Conservation (phyloP, 176 grass and related monocot genomes). For the Melocanna baccifera region DNA sequence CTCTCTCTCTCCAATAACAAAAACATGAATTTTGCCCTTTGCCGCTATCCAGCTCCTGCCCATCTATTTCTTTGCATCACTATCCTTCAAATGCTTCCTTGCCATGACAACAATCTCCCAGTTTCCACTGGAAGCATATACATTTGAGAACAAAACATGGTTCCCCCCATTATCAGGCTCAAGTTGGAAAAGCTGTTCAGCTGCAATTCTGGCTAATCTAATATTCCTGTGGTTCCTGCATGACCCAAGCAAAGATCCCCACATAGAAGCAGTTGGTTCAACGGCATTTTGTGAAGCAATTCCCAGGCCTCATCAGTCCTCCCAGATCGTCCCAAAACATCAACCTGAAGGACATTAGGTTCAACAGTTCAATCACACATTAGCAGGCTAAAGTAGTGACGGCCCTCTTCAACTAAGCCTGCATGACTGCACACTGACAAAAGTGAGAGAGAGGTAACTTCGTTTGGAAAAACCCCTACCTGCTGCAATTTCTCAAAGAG, state of each 20-base stretch:
- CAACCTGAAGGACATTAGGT: constrained; percentile 65
- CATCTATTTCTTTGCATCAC: constrained; percentile 52
- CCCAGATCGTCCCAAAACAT: constrained; percentile 60
- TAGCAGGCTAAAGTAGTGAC: constrained; percentile 46
- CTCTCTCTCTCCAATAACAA: constrained; percentile 36
- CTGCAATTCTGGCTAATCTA: constrained; percentile 50
- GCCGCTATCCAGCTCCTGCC: constrained; percentile 64
- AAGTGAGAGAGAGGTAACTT: constrained; percentile 58
- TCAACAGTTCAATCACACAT: constrained; percentile 40
- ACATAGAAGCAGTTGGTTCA: constrained; percentile 42
- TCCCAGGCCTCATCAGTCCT: constrained; percentile 55
- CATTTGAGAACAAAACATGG: constrained; percentile 65
- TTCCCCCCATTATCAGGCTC: constrained; percentile 66
- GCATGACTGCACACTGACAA: constrained; percentile 53
- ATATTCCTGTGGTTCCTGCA: constrained; percentile 48
- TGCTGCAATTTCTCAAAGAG: constrained; percentile 81
- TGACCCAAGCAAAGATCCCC: constrained; percentile 67
- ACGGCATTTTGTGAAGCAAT: constrained; percentile 48
- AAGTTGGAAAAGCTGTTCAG: constrained; percentile 61
- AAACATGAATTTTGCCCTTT: constrained; percentile 43
- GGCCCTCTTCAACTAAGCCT: constrained; percentile 57
- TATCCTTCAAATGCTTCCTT: constrained; percentile 56
- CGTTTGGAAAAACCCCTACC: constrained; percentile 41
- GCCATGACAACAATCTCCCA: constrained; percentile 51
- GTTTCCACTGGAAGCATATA: constrained; percentile 56